Evolutionary conservation across 768 basidiomycete species (phyloP), one percentile per base, ranked within the genome.

Genomic region (Aureoboletus auriporus): DNA sequence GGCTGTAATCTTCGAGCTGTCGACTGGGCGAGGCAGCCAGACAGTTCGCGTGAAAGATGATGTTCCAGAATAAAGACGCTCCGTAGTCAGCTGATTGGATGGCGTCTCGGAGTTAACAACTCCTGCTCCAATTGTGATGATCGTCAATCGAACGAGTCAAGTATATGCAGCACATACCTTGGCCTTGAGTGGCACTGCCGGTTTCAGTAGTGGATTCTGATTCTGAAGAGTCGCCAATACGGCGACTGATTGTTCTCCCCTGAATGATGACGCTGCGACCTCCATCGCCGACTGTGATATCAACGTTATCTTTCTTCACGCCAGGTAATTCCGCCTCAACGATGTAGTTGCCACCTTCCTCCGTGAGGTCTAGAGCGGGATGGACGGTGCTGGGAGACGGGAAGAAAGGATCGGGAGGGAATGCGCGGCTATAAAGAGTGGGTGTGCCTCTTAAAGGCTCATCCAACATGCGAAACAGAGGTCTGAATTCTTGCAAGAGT

Each of bases 321-420:
- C 88, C 87, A 17, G 88, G 89, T 26, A 91, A 59, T 58, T 91
- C 89, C 2, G 86, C 86, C 58, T 89, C 84, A 36, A 91, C 69
- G 44, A 87, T 52, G 55, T 85, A 89, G 35, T 74, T 70, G 62
- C 81, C 73, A 1, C 75, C 79, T 49, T 82, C 76, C 54, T 91
- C 88, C 4, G 75, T 71, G 8, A 90, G 64, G 53, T 91, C 87
- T 6, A 90, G 71, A 0, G 82, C 78, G 13, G 86, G 85, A 27
- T 76, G 71, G 36, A 71, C 27, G 8, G 60, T 52, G 17, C 54
- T 40, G 14, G 65, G 64, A 9, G 65, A 52, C 3, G 57, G 54
- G 59, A 77, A 72, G 62, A 82, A 77, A 2, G 77, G 76, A 50
- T 82, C 79, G 27, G 78, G 71, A 37, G 80, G 68, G 40, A 76